Evolutionary conservation across 768 basidiomycete species (phyloP).

Genomic region (Suillus ampliporus): DNA sequence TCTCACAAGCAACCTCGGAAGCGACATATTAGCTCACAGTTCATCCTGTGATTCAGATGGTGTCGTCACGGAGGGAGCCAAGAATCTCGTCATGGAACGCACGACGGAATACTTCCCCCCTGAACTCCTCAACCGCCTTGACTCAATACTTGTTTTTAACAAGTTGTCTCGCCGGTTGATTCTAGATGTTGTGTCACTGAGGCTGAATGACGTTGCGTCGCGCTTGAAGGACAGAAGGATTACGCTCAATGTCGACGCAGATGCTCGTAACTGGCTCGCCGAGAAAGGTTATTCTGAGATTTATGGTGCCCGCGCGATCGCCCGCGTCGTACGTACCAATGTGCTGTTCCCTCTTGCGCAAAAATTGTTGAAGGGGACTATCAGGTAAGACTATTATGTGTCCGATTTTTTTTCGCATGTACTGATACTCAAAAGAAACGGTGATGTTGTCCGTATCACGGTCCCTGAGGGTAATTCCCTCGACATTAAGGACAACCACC

Average conservation of each 20-base stretch:
- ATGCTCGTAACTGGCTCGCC: constrained; percentile 72
- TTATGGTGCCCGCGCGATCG: constrained; percentile 89
- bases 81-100: constrained; percentile 70
- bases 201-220: constrained; percentile 73
- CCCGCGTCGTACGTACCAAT: constrained; percentile 81
- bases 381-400: constrained; percentile 52
- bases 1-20: constrained; percentile 86
- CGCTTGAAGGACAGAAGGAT: constrained; percentile 72
- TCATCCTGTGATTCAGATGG: constrained; percentile 69
- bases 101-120: constrained; percentile 87
- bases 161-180: constrained; percentile 79
- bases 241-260: constrained; percentile 67
- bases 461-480: constrained; percentile 49
- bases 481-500: constrained; percentile 68
- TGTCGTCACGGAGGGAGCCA: constrained; percentile 63
- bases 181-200: constrained; percentile 76
- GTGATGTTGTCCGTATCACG: constrained; percentile 66
- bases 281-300: constrained; percentile 80
- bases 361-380: constrained; percentile 78
- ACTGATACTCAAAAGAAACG: constrained; percentile 46
- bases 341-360: constrained; percentile 85
- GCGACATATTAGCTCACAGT: constrained; percentile 74
- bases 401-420: background rate
- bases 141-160: constrained; percentile 90
- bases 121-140: constrained; percentile 88